Conservation (phyloP, 768 basidiomycete species). For the Mycena pura region DNA sequence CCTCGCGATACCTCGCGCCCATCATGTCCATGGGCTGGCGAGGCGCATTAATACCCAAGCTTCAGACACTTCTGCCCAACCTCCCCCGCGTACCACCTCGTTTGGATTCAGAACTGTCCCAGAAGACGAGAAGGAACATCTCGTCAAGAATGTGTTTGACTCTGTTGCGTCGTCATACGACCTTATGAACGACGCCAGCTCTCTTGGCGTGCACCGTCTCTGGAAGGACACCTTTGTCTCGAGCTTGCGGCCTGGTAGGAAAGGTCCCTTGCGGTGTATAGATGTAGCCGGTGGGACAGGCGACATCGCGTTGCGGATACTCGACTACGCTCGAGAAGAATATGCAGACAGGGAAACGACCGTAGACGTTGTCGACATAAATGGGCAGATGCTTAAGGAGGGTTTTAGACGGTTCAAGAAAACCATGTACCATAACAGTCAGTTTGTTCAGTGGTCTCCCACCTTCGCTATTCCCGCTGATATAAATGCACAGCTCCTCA, state of each 20-base stretch:
- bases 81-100: conserved; percentile 62
- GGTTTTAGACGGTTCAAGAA: conserved; percentile 90
- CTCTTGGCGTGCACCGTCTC: conserved; percentile 91
- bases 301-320: conserved; percentile 93
- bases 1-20: conserved; percentile 19
- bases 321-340: conserved; percentile 89
- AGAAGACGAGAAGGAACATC: conserved; percentile 83
- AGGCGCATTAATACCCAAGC: conserved; percentile 14
- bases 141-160: conserved; percentile 94
- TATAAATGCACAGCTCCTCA: conserved; percentile 71
- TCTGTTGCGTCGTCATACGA: conserved; percentile 97
- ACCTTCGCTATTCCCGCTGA: conserved; percentile 14
- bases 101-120: conserved; percentile 94
- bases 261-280: conserved; percentile 79
- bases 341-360: conserved; percentile 89
- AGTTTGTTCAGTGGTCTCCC: conserved; percentile 33
- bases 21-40: conserved; percentile 34
- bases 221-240: conserved; percentile 96
- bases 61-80: not conserved
- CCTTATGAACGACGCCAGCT: conserved; percentile 99
- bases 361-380: conserved; percentile 93
- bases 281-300: conserved; percentile 98
- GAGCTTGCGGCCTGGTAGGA: conserved; percentile 75
- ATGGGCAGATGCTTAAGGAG: conserved; percentile 93
- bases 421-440: conserved; percentile 99